These are phyloP conservation scores for Penicillium flavigenum DNA, from an alignment of 495 filamentous ascomycete species.

Conservation along the genomic window DNA sequence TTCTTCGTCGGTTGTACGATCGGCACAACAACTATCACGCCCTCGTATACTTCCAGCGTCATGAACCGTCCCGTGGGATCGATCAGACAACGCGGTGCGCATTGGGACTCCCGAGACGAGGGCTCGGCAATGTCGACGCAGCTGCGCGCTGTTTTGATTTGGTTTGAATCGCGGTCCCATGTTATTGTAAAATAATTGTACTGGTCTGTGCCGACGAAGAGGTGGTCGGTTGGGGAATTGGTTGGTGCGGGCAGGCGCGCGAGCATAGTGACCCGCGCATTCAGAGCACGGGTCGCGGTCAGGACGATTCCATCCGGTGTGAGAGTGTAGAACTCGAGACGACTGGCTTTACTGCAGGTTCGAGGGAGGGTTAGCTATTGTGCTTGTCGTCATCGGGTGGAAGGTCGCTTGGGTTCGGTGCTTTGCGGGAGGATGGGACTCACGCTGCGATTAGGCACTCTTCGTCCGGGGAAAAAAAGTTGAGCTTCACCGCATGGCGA, in stretches of 20 bases:
- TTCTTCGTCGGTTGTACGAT: conserved; percentile 65
- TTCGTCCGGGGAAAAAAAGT: conserved; percentile 68
- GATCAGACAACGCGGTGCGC: conserved; percentile 71
- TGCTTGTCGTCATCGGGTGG: not conserved
- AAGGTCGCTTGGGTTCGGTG: not conserved
- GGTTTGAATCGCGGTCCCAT: conserved; percentile 67
- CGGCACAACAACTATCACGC: conserved; percentile 73
- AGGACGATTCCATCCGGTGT: conserved; percentile 60
- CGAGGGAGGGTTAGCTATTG: conserved; percentile 3
- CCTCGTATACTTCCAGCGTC: conserved; percentile 85
- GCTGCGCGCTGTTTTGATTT: conserved; percentile 65
- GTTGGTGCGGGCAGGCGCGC: conserved; percentile 71
- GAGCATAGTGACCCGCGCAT: conserved; percentile 83
- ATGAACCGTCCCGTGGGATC: conserved; percentile 82
- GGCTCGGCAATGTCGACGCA: conserved; percentile 76
- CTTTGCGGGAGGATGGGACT: conserved; percentile 29
- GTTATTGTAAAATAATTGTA: conserved; percentile 84
- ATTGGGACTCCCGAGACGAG: conserved; percentile 73
- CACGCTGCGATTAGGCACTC: conserved; percentile 87
- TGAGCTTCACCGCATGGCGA: conserved; percentile 78
- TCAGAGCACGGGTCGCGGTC: conserved; percentile 63
- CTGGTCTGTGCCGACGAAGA: conserved; percentile 90
- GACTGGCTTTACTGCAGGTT: conserved; percentile 74
- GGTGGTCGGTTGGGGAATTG: conserved; percentile 72
- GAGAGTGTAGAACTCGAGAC: conserved; percentile 78